Evolutionary conservation across 2,329 filamentous ascomycete species (phyloP), one percentile per base, ranked within the genome.

Genomic region (Aspergillus novoparasiticus): DNA sequence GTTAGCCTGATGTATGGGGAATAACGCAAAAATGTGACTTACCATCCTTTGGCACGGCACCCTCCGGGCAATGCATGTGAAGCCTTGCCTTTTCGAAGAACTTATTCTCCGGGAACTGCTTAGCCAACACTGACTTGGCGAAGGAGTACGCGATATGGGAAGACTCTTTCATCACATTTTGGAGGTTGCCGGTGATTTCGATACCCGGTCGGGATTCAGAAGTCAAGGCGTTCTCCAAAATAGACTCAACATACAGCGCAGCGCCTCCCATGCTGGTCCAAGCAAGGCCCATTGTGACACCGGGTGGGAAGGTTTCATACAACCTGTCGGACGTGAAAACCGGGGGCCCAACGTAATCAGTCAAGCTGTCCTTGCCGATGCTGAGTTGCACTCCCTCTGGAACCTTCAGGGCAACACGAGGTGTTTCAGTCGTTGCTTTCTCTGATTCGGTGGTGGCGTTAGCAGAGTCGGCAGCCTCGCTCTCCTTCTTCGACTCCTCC

Each of bases 261-360:
- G 95, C 93, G 64, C 95, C 95, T 65, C 95, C 95, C 87, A 99
- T 93, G 74, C 93, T 92, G 9, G 96, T 99, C 95, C 95, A 99
- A 9, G 95, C 95, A 58, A 99, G 86, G 68, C 95, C 95, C 95
- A 99, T 98, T 26, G 94, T 92, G 19, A 99, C 95, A 79, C 95
- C 95, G 2, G 95, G 87, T 4, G 96, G 95, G 63, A 93, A 97
- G 55, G 89, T 88, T 72, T 99, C 95, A 82, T 98, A 99, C 16
- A 99, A 85, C 60, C 96, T 89, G 78, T 99, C 95, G 5, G 95
- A 93, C 0, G 93, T 99, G 81, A 97, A 99, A 59, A 98, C 87
- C 1, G 95, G 94, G 1, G 95, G 94, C 3, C 95, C 95, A 63
- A 99, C 94, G 75, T 97, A 99, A 78, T 99, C 95, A 74, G 96